phyloP scores from a whole-genome alignment of 2,329 filamentous ascomycete genomes.

The Malbranchea cinnamomea region DNA sequence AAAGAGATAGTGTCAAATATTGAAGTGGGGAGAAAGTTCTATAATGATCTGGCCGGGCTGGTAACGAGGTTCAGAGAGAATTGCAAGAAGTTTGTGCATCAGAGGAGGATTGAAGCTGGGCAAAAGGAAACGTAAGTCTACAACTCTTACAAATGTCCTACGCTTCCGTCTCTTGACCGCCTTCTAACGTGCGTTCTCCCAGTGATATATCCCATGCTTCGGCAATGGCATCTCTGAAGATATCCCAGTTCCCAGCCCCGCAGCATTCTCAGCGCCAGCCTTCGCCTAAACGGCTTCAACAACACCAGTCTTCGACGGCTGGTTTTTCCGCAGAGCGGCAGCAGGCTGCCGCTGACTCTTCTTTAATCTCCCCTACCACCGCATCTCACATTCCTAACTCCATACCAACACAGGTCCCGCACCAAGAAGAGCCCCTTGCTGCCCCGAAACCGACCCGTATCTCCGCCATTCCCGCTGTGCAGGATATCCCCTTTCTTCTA shows the following conservation, averaged over 20 bases:
- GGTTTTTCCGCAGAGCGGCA: slow-evolving; percentile 24
- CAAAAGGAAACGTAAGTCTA: slow-evolving; percentile 58
- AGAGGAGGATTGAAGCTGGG: slow-evolving; percentile 65
- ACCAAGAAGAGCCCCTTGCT: slow-evolving; percentile 23
- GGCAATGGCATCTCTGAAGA: slow-evolving; percentile 43
- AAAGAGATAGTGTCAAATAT: slow-evolving; percentile 89
- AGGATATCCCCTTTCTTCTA: no score
- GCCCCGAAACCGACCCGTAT: slow-evolving; percentile 34
- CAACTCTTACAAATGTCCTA: no score
- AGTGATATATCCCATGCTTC: slow-evolving; percentile 40
- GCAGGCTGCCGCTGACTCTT: slow-evolving; percentile 11
- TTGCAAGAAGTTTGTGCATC: slow-evolving; percentile 60
- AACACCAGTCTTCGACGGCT: slow-evolving; percentile 16
- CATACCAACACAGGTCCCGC: slow-evolving; percentile 23
- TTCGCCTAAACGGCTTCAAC: slow-evolving; percentile 24
- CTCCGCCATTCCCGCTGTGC: slow-evolving; percentile 7
- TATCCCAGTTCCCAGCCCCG: slow-evolving; percentile 31
- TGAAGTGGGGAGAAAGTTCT: slow-evolving; percentile 85
- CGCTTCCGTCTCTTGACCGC: background rate
- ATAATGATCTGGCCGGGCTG: slow-evolving; percentile 86
- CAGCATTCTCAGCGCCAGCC: slow-evolving; percentile 26
- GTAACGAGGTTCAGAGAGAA: slow-evolving; percentile 75
- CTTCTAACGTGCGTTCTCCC: slow-evolving; percentile 4
- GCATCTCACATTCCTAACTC: slow-evolving; percentile 22
- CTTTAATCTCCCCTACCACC: slow-evolving; percentile 23